phyloP scores from a whole-genome alignment of 768 basidiomycete genomes.

The Russula virescens region DNA sequence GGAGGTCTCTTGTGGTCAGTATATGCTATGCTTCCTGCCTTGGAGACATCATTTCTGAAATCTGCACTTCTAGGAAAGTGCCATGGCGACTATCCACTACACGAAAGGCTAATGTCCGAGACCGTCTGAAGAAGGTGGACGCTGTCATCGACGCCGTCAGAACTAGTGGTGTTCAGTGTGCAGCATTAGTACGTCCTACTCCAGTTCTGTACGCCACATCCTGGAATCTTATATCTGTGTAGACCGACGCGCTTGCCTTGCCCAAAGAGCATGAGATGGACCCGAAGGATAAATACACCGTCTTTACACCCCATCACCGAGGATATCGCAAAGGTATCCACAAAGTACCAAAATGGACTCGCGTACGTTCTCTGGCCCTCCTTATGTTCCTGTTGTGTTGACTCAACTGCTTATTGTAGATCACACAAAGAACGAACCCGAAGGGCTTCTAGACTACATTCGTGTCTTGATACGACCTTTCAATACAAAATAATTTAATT shows the following conservation, averaged over 20 bases:
- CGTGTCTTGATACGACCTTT: background rate
- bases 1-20: conserved; percentile 83
- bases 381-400: background rate
- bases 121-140: conserved; percentile 89
- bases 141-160: conserved; percentile 84
- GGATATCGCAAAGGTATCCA: conserved; percentile 94
- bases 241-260: conserved; percentile 66
- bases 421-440: conserved; percentile 84
- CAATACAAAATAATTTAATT: conserved; percentile 7
- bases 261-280: conserved; percentile 95
- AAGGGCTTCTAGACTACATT: conserved; percentile 68
- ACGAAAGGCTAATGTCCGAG: conserved; percentile 86
- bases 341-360: conserved; percentile 96
- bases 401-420: conserved; percentile 36
- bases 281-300: conserved; percentile 91
- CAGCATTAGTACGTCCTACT: conserved; percentile 56
- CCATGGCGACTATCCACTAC: conserved; percentile 91
- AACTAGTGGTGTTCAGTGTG: conserved; percentile 73
- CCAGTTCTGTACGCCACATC: background rate
- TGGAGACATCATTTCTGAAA: background rate
- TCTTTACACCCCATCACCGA: conserved; percentile 60
- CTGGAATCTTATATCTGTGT: background rate
- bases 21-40: background rate
- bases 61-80: conserved; percentile 63
- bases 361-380: conserved; percentile 45